Percentiles rank a stretch among this genome's conserved stretches.
These are phyloP conservation scores for Graphiopsis chlorocephala DNA, from an alignment of 2,329 filamentous ascomycete species.

Conservation along the genomic window DNA sequence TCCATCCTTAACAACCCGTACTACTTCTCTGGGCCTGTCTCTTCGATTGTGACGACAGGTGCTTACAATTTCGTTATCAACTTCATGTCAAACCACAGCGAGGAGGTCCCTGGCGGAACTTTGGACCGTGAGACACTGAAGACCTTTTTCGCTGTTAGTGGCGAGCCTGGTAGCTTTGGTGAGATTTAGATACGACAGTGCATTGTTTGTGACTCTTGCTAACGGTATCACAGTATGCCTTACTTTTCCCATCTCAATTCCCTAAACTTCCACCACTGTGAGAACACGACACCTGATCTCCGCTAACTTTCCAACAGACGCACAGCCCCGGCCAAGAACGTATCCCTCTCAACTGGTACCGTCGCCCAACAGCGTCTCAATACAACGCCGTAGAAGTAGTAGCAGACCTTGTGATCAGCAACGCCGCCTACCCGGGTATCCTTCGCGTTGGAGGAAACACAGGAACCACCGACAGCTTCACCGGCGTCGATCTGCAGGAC, in stretches of 20 bases:
- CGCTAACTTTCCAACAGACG: neutral
- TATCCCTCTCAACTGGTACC: constrained; percentile 33
- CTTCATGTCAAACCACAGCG: constrained; percentile 31
- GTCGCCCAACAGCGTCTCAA: constrained; percentile 33
- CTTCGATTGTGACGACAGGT: constrained; percentile 24
- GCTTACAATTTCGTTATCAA: constrained; percentile 32
- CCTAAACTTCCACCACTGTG: no score
- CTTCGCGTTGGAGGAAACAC: neutral
- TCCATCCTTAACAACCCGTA: constrained; percentile 33
- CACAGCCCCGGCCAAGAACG: constrained; percentile 27
- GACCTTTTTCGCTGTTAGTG: constrained; percentile 26
- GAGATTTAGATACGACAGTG: no score
- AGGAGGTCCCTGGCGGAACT: constrained; percentile 24
- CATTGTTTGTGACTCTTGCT: no score
- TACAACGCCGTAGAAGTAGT: constrained; percentile 18
- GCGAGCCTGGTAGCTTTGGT: constrained; percentile 24
- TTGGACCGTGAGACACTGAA: constrained; percentile 24
- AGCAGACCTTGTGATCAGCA: neutral
- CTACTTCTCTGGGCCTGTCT: constrained; percentile 33
- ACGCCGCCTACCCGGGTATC: constrained; percentile 4
- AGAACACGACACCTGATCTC: no score
- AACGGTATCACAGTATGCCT: no score
- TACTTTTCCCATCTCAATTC: no score
- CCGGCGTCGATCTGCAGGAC: constrained; percentile 35
- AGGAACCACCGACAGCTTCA: constrained; percentile 31